Evolutionary conservation across 108 stramenopile species (phyloP).

Genomic region (Fragilaria crotonensis): DNA sequence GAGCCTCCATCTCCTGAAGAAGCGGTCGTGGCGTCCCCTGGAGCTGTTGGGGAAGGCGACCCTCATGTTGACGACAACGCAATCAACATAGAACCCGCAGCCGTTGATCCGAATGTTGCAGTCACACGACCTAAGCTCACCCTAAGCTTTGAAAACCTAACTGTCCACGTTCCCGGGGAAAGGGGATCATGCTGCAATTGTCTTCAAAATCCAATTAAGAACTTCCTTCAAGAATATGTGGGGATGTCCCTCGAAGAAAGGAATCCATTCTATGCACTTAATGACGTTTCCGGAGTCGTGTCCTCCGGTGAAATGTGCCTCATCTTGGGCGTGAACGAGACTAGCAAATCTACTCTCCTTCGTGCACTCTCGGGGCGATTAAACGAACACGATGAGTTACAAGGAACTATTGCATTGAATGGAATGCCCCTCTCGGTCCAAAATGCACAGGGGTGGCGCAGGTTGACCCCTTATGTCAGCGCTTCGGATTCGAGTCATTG

Average conservation of each 20-base stretch:
- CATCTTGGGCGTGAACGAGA: slow-evolving; percentile 30
- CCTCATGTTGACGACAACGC: too few relatives aligned
- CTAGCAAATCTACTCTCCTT: slow-evolving; percentile 22
- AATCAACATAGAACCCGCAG: too few relatives aligned
- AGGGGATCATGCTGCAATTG: too few relatives aligned
- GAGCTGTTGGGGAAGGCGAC: too few relatives aligned
- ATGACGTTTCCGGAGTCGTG: slow-evolving; percentile 56
- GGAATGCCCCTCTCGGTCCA: slow-evolving; percentile 14
- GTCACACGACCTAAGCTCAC: too few relatives aligned
- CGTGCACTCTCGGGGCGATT: slow-evolving; percentile 8
- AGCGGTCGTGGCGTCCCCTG: too few relatives aligned
- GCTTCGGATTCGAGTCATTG: slow-evolving; percentile 41
- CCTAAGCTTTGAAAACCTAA: slow-evolving; percentile 56
- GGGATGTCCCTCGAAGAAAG: slow-evolving; percentile 14
- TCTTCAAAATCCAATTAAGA: slow-evolving; percentile 10
- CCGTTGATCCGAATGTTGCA: too few relatives aligned
- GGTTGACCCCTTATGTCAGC: slow-evolving; percentile 16
- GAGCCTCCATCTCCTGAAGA: too few relatives aligned
- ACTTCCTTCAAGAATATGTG: slow-evolving; percentile 19
- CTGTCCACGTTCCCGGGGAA: slow-evolving; percentile 60
- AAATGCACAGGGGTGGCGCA: neutral
- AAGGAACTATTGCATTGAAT: slow-evolving; percentile 17
- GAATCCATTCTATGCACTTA: slow-evolving; percentile 29
- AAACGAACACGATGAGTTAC: slow-evolving; percentile 16
- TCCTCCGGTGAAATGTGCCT: slow-evolving; percentile 36